A percentile compares a stretch with the other conserved stretches of the same genome.
phyloP scores from a whole-genome alignment of 2,329 filamentous ascomycete genomes.

The Ophiocordyceps camponoti-saundersi region DNA sequence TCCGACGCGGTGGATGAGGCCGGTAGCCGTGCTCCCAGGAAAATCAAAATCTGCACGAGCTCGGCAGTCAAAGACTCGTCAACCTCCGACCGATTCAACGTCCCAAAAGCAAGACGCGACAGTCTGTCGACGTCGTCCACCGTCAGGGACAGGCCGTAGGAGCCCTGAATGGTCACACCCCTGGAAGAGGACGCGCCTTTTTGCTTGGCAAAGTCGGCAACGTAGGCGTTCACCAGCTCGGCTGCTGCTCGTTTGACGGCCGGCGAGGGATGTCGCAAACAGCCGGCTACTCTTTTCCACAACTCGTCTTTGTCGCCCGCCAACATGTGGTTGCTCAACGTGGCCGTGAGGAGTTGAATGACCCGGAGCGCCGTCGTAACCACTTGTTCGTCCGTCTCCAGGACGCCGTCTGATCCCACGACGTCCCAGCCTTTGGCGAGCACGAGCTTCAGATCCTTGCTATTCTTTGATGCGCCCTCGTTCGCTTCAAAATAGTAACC shows the following conservation, averaged over 20 bases:
- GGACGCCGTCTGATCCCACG: slow-evolving; percentile 34
- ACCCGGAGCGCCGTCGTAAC: slow-evolving; percentile 58
- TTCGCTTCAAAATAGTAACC: slow-evolving; percentile 64
- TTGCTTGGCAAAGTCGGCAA: slow-evolving; percentile 61
- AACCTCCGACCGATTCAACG: slow-evolving; percentile 44
- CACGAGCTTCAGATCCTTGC: slow-evolving; percentile 51
- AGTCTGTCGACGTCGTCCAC: slow-evolving; percentile 45
- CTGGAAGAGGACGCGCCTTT: slow-evolving; percentile 26
- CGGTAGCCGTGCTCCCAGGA: slow-evolving; percentile 48
- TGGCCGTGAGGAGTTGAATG: slow-evolving; percentile 48
- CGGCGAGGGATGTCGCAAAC: slow-evolving; percentile 54
- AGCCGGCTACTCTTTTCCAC: slow-evolving; percentile 53
- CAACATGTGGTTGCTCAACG: slow-evolving; percentile 47
- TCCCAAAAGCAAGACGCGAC: slow-evolving; percentile 30
- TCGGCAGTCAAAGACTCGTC: slow-evolving; percentile 64
- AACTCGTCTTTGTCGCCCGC: slow-evolving; percentile 41
- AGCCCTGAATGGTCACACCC: slow-evolving; percentile 47
- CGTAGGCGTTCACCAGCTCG: slow-evolving; percentile 57
- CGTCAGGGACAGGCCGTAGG: slow-evolving; percentile 51
- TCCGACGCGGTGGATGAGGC: slow-evolving; percentile 19
- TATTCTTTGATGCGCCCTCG: slow-evolving; percentile 38
- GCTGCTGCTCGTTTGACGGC: slow-evolving; percentile 65
- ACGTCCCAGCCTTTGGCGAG: slow-evolving; percentile 35
- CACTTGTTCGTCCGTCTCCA: slow-evolving; percentile 48
- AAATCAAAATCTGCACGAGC: slow-evolving; percentile 65